Evolutionary conservation across 192 early-diverging fungal species (phyloP).

Genomic region (Rhizophagus sp.): DNA sequence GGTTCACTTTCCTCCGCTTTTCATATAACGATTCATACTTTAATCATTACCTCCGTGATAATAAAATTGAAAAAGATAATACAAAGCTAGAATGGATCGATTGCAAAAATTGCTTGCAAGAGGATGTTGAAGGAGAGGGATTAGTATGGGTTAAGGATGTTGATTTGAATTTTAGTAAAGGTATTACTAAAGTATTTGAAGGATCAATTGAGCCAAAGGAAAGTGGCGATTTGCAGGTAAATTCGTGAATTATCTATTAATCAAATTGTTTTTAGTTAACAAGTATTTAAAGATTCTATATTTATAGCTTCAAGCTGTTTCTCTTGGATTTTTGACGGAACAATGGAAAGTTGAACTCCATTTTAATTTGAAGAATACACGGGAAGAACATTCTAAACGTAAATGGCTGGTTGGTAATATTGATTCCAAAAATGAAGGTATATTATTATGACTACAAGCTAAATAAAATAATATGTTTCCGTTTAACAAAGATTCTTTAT

Average conservation of each 20-base stretch:
- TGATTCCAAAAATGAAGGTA: background rate
- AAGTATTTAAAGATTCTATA: background rate
- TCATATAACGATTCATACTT: constrained; percentile 59
- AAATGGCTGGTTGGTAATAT: constrained; percentile 24
- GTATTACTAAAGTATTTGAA: constrained; percentile 60
- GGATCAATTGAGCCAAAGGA: constrained; percentile 52
- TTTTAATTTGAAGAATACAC: constrained; percentile 37
- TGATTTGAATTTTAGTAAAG: constrained; percentile 51
- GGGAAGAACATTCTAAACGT: constrained; percentile 36
- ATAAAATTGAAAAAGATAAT: constrained; percentile 31
- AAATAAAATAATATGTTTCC: background rate
- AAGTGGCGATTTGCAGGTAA: constrained; percentile 64
- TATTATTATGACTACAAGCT: background rate
- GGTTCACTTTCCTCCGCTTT: constrained; percentile 51
- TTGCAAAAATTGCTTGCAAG: constrained; percentile 33
- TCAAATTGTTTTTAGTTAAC: constrained; percentile 13
- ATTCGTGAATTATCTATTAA: constrained; percentile 28
- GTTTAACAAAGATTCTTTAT: background rate
- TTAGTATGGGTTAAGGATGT: constrained; percentile 41
- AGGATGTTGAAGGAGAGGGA: constrained; percentile 15
- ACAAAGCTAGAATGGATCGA: constrained; percentile 34
- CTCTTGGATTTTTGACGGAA: constrained; percentile 43
- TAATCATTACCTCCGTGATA: constrained; percentile 56
- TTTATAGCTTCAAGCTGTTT: constrained; percentile 46
- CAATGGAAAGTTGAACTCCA: constrained; percentile 49